Evolutionary conservation across 345 rosid genomes (phyloP).

Genomic region (Melastoma malabathricum): DNA sequence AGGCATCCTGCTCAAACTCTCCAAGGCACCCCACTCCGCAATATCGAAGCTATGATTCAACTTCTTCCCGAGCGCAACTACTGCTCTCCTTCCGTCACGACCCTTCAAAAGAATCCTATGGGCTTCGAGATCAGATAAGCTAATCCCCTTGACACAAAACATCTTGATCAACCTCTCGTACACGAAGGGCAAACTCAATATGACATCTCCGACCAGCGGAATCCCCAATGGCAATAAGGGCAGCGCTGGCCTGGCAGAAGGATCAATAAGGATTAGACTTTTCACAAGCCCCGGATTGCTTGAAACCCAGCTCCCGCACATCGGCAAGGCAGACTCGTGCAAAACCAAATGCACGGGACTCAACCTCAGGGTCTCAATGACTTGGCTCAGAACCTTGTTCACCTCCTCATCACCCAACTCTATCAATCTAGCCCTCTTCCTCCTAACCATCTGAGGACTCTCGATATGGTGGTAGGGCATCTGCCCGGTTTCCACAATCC

Average conservation of each 20-base stretch:
- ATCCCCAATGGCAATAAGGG: conserved; percentile 45
- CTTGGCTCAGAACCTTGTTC: conserved; percentile 52
- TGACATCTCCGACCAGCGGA: conserved; percentile 46
- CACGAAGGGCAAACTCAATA: conserved; percentile 31
- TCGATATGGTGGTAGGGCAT: conserved; percentile 58
- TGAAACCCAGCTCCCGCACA: conserved; percentile 63
- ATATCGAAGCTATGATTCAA: conserved; percentile 65
- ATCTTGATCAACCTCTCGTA: conserved; percentile 38
- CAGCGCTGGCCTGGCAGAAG: conserved; percentile 50
- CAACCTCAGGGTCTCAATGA: conserved; percentile 53
- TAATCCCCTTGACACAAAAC: conserved; percentile 44
- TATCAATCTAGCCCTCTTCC: conserved; percentile 36
- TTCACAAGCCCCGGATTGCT: conserved; percentile 39
- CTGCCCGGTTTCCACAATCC: conserved; percentile 81
- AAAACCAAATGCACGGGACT: conserved; percentile 8
- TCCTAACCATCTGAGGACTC: conserved; percentile 18
- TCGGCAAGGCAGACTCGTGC: conserved; percentile 70
- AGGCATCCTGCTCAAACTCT: conserved; percentile 41
- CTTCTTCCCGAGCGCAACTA: conserved; percentile 41
- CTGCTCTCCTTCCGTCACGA: conserved; percentile 52
- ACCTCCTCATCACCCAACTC: conserved; percentile 61
- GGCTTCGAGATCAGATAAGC: conserved; percentile 38
- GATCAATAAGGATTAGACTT: conserved; percentile 72
- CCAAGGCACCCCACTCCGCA: conserved; percentile 63
- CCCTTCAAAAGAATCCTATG: conserved; percentile 68